These are phyloP conservation scores for Pyropia yezoensis DNA, from an alignment of 23 red algal species.

Conservation along the genomic window DNA sequence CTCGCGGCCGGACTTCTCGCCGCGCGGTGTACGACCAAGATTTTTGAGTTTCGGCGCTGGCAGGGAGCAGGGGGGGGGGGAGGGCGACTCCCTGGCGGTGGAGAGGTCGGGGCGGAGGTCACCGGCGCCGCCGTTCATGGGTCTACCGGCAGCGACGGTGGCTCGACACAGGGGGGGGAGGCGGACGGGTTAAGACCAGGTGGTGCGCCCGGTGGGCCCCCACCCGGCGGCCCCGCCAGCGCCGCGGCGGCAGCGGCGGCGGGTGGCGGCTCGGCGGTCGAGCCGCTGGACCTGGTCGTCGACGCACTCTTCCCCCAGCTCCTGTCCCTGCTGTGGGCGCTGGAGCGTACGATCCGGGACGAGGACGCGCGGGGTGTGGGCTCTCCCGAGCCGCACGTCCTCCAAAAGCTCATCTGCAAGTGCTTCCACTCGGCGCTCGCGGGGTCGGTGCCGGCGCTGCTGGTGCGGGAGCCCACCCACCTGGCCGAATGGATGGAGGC, in stretches of 20 bases:
- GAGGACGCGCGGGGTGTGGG: constrained; percentile 1
- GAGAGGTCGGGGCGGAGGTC: too few species aligned
- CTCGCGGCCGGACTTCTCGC: constrained; percentile 20
- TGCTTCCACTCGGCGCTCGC: constrained; percentile 30
- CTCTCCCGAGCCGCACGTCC: constrained; percentile 1
- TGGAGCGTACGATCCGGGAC: constrained; percentile 11
- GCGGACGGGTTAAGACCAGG: too few species aligned
- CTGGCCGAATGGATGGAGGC: constrained; percentile 38
- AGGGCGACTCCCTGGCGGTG: background rate
- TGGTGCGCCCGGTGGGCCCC: too few species aligned
- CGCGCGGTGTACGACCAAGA: constrained; percentile 5
- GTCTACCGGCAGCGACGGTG: too few species aligned
- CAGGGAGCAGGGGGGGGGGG: background rate
- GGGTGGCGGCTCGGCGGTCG: background rate
- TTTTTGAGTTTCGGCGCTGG: constrained; percentile 21
- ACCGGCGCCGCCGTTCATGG: too few species aligned
- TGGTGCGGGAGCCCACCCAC: background rate
- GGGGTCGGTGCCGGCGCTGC: constrained; percentile 13
- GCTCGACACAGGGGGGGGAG: too few species aligned
- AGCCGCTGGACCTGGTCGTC: constrained; percentile 18
- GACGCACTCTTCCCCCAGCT: constrained; percentile 21
- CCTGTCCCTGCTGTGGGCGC: constrained; percentile 4
- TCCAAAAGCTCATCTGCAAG: constrained; percentile 44
- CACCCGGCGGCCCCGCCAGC: too few species aligned
- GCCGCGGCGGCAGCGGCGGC: too few species aligned